Percentiles rank a stretch among this genome's conserved stretches.
Conservation (phyloP, 83 land plant genomes). For the Larix sibirica region DNA sequence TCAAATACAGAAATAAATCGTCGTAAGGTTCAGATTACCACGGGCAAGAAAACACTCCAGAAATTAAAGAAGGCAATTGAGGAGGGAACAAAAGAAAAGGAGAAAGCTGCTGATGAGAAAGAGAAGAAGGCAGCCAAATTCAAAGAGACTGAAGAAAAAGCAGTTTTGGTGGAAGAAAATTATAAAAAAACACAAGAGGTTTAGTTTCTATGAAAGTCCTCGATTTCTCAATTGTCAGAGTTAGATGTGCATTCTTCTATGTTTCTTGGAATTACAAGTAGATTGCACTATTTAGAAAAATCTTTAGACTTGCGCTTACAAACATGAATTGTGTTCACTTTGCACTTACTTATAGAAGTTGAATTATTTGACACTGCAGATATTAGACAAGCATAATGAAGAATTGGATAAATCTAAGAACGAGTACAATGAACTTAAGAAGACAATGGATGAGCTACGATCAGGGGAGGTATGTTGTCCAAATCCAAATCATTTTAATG, state of each 20-base stretch:
- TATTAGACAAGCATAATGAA: constrained; percentile 63
- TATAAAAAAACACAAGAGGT: constrained; percentile 84
- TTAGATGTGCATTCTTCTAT: constrained; percentile 5
- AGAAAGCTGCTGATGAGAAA: constrained; percentile 50
- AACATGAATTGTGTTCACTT: not conserved
- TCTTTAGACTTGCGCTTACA: not conserved
- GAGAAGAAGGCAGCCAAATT: constrained; percentile 46
- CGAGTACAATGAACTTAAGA: constrained; percentile 65
- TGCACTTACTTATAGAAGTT: not conserved
- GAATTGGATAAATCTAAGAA: constrained; percentile 69
- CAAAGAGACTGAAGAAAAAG: constrained; percentile 85
- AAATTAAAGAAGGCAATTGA: constrained; percentile 76
- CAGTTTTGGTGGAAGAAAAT: constrained; percentile 78
- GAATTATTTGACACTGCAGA: constrained; percentile 30
- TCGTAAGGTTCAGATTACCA: constrained; percentile 75
- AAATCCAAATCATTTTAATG: not conserved
- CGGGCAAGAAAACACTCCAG: constrained; percentile 72
- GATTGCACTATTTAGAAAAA: not conserved
- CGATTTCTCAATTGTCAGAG: not conserved
- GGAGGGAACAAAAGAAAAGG: constrained; percentile 74
- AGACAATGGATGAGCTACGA: constrained; percentile 69
- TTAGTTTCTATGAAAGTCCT: not conserved
- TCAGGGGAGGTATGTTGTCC: constrained; percentile 63
- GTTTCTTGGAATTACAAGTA: not conserved
- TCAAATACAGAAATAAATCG: constrained; percentile 83